Evolutionary conservation across 441 rosid species (phyloP).

Genomic region (Oxalis stricta): DNA sequence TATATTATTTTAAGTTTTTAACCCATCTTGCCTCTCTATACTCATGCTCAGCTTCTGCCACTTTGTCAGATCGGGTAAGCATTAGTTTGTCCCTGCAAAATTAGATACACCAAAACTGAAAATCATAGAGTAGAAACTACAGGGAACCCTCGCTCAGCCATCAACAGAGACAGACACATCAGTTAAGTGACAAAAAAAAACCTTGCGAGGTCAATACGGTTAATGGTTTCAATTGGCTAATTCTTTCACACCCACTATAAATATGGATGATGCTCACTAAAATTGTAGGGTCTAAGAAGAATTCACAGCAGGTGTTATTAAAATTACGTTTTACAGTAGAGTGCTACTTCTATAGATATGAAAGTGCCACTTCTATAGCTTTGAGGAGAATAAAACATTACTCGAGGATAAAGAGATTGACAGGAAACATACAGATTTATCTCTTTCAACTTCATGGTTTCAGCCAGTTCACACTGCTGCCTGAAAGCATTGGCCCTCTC

Average conservation of each 20-base stretch:
- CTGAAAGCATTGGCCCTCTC: conserved; percentile 90
- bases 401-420: neutral
- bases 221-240: neutral
- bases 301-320: too few relatives aligned
- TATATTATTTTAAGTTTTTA: too few relatives aligned
- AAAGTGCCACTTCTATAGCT: too few relatives aligned
- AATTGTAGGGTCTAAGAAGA: too few relatives aligned
- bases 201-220: neutral
- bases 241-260: too few relatives aligned
- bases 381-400: too few relatives aligned
- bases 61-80: conserved; percentile 80
- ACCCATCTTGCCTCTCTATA: conserved; percentile 54
- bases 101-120: neutral
- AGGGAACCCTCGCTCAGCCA: neutral
- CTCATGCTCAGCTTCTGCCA: conserved; percentile 81
- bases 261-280: too few relatives aligned
- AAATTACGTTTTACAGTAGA: too few relatives aligned
- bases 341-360: too few relatives aligned
- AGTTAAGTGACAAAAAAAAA: neutral
- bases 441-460: conserved; percentile 88
- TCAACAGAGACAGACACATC: neutral
- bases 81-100: conserved; percentile 75
- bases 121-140: neutral
- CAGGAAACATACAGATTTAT: conserved; percentile 75
- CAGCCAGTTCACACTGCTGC: conserved; percentile 91